A percentile compares a stretch with the other conserved stretches of the same genome.
phyloP scores from a whole-genome alignment of 257 asterid species.

The Leptodermis oblonga region DNA sequence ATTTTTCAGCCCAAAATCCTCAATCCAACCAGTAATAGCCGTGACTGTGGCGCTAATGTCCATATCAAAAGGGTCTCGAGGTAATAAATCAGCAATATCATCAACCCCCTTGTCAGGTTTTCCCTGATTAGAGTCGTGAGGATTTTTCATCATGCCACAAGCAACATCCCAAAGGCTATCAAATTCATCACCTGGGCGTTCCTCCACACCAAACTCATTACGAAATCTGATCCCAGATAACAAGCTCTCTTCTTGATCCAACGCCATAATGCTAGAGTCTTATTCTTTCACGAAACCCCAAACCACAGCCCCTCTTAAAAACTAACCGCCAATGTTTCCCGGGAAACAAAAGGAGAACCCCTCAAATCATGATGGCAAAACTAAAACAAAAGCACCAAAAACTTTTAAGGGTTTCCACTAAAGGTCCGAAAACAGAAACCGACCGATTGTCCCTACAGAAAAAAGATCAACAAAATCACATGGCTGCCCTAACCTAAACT shows the following conservation, averaged over 20 bases:
- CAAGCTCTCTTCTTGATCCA: conserved; percentile 31
- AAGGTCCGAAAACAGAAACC: conserved; percentile 6
- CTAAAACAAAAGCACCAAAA: conserved; percentile 26
- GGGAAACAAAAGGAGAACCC: conserved; percentile 23
- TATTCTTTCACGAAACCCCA: conserved; percentile 3
- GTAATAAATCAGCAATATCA: conserved; percentile 59
- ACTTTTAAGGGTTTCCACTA: conserved; percentile 10
- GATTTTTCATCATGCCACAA: conserved; percentile 16
- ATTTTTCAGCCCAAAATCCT: conserved; percentile 39
- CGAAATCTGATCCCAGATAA: conserved; percentile 21
- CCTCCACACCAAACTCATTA: too few relatives aligned
- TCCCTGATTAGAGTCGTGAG: conserved; percentile 9
- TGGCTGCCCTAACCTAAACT: neutral
- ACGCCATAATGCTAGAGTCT: conserved; percentile 30
- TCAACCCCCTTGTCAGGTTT: conserved; percentile 30
- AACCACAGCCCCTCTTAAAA: neutral
- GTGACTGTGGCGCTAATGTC: conserved; percentile 34
- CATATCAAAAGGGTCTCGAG: conserved; percentile 66
- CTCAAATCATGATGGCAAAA: conserved; percentile 22
- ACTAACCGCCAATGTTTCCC: neutral
- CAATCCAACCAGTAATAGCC: conserved; percentile 42
- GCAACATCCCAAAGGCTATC: conserved; percentile 19
- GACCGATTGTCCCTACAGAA: neutral
- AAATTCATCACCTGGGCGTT: conserved; percentile 18
- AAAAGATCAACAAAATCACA: conserved; percentile 1